phyloP scores from a whole-genome alignment of 1,284 basidiomycete genomes.

The Trametes polyzona region DNA sequence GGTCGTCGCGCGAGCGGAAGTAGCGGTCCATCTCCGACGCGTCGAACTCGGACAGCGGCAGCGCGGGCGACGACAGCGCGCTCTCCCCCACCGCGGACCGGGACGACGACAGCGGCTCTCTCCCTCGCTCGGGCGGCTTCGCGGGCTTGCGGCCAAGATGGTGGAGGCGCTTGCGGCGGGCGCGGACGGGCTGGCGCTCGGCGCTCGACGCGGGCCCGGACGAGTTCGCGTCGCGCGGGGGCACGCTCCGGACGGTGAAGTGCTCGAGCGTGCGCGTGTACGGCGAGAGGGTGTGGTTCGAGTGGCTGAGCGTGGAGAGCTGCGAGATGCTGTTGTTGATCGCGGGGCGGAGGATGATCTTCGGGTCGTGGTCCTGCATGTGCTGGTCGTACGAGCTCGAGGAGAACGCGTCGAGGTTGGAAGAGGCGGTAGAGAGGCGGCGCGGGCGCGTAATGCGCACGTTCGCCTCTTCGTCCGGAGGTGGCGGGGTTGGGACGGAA shows the following conservation, averaged over 20 bases:
- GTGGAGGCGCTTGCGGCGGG: constrained; percentile 76
- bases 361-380: constrained; percentile 46
- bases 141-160: constrained; percentile 54
- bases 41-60: constrained; percentile 68
- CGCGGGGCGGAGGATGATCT: constrained; percentile 72
- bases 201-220: constrained; percentile 33
- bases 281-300: constrained; percentile 89
- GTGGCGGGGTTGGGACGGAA: constrained; percentile 38
- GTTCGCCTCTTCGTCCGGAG: constrained; percentile 31
- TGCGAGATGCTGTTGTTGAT: constrained; percentile 81
- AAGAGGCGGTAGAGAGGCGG: constrained; percentile 42
- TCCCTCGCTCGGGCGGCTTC: constrained; percentile 23
- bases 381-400: constrained; percentile 45
- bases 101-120: too few species aligned
- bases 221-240: constrained; percentile 51
- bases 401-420: constrained; percentile 41
- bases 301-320: constrained; percentile 80
- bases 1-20: constrained; percentile 60
- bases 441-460: constrained; percentile 33
- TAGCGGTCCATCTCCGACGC: constrained; percentile 78
- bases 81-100: constrained; percentile 13
- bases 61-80: constrained; percentile 31
- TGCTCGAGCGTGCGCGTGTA: constrained; percentile 88
- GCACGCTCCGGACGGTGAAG: constrained; percentile 87
- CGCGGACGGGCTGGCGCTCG: constrained; percentile 66